Conservation (phyloP, 2,329 filamentous ascomycete species). For the Trichophyton verrucosum region DNA sequence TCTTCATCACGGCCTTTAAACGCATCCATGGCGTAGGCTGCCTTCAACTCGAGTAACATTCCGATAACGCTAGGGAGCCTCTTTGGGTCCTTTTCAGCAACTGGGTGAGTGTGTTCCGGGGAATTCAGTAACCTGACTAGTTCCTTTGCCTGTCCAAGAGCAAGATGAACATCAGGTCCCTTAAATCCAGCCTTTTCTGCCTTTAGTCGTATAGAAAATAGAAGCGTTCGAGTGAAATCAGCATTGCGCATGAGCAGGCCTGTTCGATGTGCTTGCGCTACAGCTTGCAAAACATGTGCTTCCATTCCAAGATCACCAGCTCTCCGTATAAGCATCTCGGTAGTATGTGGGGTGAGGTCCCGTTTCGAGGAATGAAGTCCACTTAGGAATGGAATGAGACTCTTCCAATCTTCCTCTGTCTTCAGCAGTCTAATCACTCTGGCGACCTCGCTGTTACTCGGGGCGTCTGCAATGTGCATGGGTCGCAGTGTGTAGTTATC, state of each 20-base stretch:
- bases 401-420: conserved; percentile 29
- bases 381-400: conserved; percentile 30
- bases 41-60: conserved; percentile 34
- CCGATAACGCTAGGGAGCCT: conserved; percentile 32
- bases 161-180: conserved; percentile 20
- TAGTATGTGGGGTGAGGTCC: conserved; percentile 16
- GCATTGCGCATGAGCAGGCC: conserved; percentile 24
- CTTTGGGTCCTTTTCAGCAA: conserved; percentile 24
- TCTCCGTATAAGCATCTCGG: conserved; percentile 28
- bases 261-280: conserved; percentile 25
- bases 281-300: conserved; percentile 26
- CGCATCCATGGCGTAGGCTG: conserved; percentile 30
- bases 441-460: conserved; percentile 22
- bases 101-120: conserved; percentile 20
- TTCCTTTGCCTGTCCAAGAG: conserved; percentile 24
- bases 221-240: conserved; percentile 23
- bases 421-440: conserved; percentile 26
- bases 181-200: conserved; percentile 25
- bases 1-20: conserved; percentile 30
- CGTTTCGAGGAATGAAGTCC: conserved; percentile 25
- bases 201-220: conserved; percentile 27
- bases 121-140: conserved; percentile 26
- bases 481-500: conserved; percentile 29
- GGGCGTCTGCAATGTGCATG: conserved; percentile 23
- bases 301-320: conserved; percentile 26